Conservation (phyloP, 2,329 filamentous ascomycete species). For the Ascocoryne sarcoides region DNA sequence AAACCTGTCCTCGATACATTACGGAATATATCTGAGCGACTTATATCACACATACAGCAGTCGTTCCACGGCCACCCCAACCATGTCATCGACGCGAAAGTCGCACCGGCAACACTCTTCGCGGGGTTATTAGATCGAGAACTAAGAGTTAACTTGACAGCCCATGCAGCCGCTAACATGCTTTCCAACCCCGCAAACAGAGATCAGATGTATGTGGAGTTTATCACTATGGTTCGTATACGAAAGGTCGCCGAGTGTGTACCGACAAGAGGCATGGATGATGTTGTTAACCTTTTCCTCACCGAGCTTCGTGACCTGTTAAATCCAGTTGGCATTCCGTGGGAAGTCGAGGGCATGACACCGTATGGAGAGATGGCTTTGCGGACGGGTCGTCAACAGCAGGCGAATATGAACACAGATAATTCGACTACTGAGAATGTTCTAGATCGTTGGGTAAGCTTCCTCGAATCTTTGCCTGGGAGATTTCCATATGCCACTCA, state of each 20-base stretch:
- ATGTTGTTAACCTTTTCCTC: slow-evolving; percentile 53
- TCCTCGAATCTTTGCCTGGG: slow-evolving; percentile 57
- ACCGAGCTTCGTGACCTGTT: slow-evolving; percentile 62
- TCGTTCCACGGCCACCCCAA: slow-evolving; percentile 78
- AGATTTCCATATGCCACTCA: slow-evolving; percentile 68
- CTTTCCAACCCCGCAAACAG: slow-evolving; percentile 81
- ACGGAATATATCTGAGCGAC: slow-evolving; percentile 71
- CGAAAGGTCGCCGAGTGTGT: slow-evolving; percentile 56
- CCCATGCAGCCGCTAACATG: slow-evolving; percentile 89
- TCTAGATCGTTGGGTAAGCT: slow-evolving; percentile 69
- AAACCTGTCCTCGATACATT: slow-evolving; percentile 80
- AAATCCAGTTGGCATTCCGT: slow-evolving; percentile 56
- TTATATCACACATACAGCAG: slow-evolving; percentile 73
- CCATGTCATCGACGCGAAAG: slow-evolving; percentile 80
- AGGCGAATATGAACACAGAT: slow-evolving; percentile 31
- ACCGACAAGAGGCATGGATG: slow-evolving; percentile 56
- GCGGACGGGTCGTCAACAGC: slow-evolving; percentile 36
- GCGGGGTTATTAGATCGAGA: slow-evolving; percentile 78
- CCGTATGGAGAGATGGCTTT: slow-evolving; percentile 49
- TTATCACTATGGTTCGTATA: slow-evolving; percentile 58
- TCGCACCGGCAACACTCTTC: slow-evolving; percentile 83
- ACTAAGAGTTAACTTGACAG: slow-evolving; percentile 83
- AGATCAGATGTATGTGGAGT: slow-evolving; percentile 92
- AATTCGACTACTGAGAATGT: slow-evolving; percentile 50
- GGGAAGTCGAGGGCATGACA: slow-evolving; percentile 54